Evolutionary conservation across 805 yeast species (phyloP).

Genomic region (Ogataea pilisensis): DNA sequence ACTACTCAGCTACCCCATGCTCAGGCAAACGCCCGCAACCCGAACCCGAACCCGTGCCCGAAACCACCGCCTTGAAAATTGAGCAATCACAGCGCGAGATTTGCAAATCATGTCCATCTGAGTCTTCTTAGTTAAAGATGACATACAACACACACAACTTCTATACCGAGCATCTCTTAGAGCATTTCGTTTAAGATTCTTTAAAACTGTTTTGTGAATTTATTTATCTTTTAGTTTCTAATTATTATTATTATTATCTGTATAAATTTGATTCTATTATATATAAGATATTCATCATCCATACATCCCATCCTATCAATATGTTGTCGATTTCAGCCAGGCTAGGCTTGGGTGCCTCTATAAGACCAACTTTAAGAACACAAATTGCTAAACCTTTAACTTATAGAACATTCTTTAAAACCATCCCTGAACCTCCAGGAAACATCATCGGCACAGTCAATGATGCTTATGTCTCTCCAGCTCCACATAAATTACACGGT

Average conservation of each 20-base stretch:
- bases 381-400: slow-evolving; percentile 1
- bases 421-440: slow-evolving; percentile 64
- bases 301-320: background rate
- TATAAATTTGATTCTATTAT: too few relatives aligned
- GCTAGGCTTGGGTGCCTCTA: slow-evolving; percentile 19
- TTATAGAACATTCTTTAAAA: slow-evolving; percentile 22
- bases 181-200: too few relatives aligned
- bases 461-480: slow-evolving; percentile 64
- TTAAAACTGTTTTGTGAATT: too few relatives aligned
- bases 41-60: background rate
- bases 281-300: too few relatives aligned
- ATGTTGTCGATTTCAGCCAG: slow-evolving; percentile 16
- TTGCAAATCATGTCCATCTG: slow-evolving; percentile 2
- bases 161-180: too few relatives aligned
- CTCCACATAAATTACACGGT: slow-evolving; percentile 54
- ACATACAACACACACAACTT: too few relatives aligned
- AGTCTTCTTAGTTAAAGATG: too few relatives aligned
- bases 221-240: too few relatives aligned
- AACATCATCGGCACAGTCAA: slow-evolving; percentile 66
- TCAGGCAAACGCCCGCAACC: too few relatives aligned
- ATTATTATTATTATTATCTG: too few relatives aligned
- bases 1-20: too few relatives aligned
- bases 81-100: slow-evolving; percentile 3
- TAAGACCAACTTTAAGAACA: slow-evolving; percentile 2
- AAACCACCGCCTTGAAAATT: background rate